Percentiles rank a stretch among this genome's conserved stretches.
phyloP scores from a whole-genome alignment of 2,329 filamentous ascomycete genomes.

The Lasiodiplodia hormozganensis region DNA sequence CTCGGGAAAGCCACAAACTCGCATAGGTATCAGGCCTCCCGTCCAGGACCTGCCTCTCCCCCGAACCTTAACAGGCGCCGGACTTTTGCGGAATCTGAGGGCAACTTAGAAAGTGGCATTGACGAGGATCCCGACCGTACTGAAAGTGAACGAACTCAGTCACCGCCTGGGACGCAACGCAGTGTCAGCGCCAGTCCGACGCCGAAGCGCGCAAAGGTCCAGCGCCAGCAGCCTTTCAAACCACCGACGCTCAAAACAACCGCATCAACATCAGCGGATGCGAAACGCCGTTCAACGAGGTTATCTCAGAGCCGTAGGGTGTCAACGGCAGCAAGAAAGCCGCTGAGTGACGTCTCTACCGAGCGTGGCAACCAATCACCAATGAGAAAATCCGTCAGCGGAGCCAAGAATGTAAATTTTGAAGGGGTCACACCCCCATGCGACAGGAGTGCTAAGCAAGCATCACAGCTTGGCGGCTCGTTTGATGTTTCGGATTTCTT shows the following conservation, averaged over 20 bases:
- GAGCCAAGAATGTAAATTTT: conserved; percentile 31
- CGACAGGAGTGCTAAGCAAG: conserved; percentile 9
- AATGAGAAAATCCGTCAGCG: conserved; percentile 36
- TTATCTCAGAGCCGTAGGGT: conserved; percentile 30
- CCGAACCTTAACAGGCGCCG: not conserved
- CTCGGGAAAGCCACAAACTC: not conserved
- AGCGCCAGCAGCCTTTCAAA: conserved; percentile 39
- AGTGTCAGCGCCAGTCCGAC: conserved; percentile 35
- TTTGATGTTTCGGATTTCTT: conserved; percentile 50
- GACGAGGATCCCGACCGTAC: conserved; percentile 7
- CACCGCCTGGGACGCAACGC: not conserved
- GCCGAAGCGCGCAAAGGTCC: conserved; percentile 51
- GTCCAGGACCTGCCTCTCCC: not conserved
- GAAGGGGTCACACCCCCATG: not conserved
- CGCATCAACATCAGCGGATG: not conserved
- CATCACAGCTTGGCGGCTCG: conserved; percentile 38
- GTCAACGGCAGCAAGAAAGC: conserved; percentile 35
- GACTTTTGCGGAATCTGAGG: not conserved
- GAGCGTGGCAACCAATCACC: conserved; percentile 30
- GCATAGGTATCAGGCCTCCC: not conserved
- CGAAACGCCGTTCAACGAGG: conserved; percentile 18
- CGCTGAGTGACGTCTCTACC: conserved; percentile 40
- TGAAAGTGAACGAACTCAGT: not conserved
- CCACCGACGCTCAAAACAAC: conserved; percentile 34
- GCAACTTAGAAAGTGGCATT: not conserved